Percentiles rank a stretch among this genome's conserved stretches.
phyloP scores from a whole-genome alignment of 2,329 filamentous ascomycete genomes.

The Botrytis medusae region DNA sequence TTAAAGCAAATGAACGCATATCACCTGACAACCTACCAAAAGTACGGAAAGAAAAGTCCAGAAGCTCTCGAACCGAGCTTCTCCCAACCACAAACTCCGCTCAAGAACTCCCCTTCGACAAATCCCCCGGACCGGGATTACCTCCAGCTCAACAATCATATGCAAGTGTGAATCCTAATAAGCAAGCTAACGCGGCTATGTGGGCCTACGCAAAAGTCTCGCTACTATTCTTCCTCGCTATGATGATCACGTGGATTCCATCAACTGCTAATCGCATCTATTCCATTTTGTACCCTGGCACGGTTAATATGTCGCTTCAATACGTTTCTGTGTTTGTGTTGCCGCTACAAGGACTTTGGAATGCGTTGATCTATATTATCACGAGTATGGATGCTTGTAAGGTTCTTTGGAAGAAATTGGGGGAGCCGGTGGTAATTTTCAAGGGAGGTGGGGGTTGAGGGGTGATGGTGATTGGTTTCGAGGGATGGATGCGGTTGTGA shows the following conservation, averaged over 20 bases:
- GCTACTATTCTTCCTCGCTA: slow-evolving; percentile 68
- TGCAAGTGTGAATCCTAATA: background rate
- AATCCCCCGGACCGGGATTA: background rate
- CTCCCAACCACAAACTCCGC: slow-evolving; percentile 44
- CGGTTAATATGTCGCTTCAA: slow-evolving; percentile 59
- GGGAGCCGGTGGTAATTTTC: background rate
- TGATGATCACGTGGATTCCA: slow-evolving; percentile 74
- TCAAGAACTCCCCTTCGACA: slow-evolving; percentile 30
- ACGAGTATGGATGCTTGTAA: slow-evolving; percentile 55
- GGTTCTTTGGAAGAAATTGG: background rate
- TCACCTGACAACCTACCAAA: background rate
- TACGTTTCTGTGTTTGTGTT: slow-evolving; percentile 72
- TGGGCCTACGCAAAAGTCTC: slow-evolving; percentile 71
- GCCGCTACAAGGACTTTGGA: slow-evolving; percentile 83
- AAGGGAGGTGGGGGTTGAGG: background rate
- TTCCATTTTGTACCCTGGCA: slow-evolving; percentile 57
- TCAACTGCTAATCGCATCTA: slow-evolving; percentile 77
- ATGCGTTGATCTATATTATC: slow-evolving; percentile 71
- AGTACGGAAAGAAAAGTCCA: background rate
- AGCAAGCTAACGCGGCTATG: slow-evolving; percentile 56
- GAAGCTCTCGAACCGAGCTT: slow-evolving; percentile 51
- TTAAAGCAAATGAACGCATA: background rate
- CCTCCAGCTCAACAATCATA: background rate
- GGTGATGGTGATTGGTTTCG: too few relatives aligned
- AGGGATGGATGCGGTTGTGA: background rate